Percentiles rank a stretch among this genome's conserved stretches.
phyloP scores from a whole-genome alignment of 1,139 yeast species.

The Zygosaccharomyces pseudobailii region DNA sequence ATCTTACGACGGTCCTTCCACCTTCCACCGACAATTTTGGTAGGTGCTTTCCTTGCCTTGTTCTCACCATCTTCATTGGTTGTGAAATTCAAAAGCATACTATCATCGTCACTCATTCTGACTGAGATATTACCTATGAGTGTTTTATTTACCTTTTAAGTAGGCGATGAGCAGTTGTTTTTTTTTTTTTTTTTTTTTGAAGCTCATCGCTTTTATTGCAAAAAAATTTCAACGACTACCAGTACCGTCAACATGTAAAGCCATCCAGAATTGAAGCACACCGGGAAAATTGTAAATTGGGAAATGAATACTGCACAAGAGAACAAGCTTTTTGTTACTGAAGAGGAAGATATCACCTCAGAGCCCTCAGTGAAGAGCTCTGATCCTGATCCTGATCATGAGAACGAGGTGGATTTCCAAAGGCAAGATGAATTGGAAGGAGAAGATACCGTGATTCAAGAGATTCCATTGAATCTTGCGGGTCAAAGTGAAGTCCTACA shows the following conservation, averaged over 20 bases:
- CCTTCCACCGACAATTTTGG: conserved; percentile 60
- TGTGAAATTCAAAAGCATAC: conserved; percentile 31
- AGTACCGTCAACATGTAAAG: no score
- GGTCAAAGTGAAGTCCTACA: conserved; percentile 35
- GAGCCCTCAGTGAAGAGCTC: conserved; percentile 1
- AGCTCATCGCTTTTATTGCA: conserved; percentile 11
- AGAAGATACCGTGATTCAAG: conserved; percentile 74
- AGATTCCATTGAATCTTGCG: conserved; percentile 60
- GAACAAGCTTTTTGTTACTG: conserved; percentile 26
- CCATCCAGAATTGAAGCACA: no score
- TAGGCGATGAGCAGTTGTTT: not conserved
- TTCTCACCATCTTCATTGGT: conserved; percentile 15
- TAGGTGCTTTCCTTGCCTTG: conserved; percentile 15
- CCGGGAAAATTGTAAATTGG: not conserved
- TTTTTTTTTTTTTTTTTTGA: not conserved
- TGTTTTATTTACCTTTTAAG: not conserved
- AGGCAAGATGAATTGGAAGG: conserved; percentile 31
- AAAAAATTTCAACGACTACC: conserved; percentile 7
- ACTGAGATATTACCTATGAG: not conserved
- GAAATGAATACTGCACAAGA: conserved; percentile 7
- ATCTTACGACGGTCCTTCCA: conserved; percentile 69
- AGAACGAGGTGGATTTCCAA: conserved; percentile 16
- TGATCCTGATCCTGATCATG: no score
- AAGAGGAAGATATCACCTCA: conserved; percentile 20
- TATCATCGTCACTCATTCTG: conserved; percentile 32